A percentile compares a stretch with the other conserved stretches of the same genome.
Conservation (phyloP, 345 rosid genomes). For the Brassica carinata region DNA sequence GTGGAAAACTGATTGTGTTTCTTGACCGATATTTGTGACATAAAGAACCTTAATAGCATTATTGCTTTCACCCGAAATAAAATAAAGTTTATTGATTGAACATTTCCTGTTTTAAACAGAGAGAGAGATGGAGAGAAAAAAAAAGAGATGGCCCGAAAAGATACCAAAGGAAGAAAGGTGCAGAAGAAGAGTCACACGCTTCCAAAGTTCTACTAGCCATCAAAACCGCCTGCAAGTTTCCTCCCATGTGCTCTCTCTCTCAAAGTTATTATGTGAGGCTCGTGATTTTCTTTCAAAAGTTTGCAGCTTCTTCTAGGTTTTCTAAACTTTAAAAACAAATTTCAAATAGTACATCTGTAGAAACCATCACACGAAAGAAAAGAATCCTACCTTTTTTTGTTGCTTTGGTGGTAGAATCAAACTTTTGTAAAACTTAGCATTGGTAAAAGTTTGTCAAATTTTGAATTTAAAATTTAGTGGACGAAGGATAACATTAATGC, state of each 20-base stretch:
- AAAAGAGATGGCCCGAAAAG: slow-evolving; percentile 26
- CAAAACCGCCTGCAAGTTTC: slow-evolving; percentile 35
- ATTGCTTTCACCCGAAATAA: neutral
- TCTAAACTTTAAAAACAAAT: neutral
- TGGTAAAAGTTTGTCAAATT: neutral
- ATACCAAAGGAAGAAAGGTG: slow-evolving; percentile 32
- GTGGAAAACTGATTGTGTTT: neutral
- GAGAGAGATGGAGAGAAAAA: neutral
- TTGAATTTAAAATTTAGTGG: slow-evolving; percentile 1
- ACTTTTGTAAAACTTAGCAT: slow-evolving; percentile 16
- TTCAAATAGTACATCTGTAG: neutral
- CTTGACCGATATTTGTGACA: neutral
- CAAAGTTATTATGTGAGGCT: neutral
- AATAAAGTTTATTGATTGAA: neutral
- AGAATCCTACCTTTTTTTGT: slow-evolving; percentile 6
- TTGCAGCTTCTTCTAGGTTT: neutral
- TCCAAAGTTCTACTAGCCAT: slow-evolving; percentile 39
- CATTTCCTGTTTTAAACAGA: neutral
- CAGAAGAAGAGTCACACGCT: slow-evolving; percentile 42
- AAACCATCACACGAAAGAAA: slow-evolving; percentile 31
- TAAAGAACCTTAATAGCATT: neutral
- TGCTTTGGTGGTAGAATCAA: slow-evolving; percentile 1
- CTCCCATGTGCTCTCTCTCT: slow-evolving; percentile 36
- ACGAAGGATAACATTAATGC: neutral
- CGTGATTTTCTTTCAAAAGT: slow-evolving; percentile 29